Evolutionary conservation across 2,329 filamentous ascomycete species (phyloP).

Genomic region (Monilinia fructigena): DNA sequence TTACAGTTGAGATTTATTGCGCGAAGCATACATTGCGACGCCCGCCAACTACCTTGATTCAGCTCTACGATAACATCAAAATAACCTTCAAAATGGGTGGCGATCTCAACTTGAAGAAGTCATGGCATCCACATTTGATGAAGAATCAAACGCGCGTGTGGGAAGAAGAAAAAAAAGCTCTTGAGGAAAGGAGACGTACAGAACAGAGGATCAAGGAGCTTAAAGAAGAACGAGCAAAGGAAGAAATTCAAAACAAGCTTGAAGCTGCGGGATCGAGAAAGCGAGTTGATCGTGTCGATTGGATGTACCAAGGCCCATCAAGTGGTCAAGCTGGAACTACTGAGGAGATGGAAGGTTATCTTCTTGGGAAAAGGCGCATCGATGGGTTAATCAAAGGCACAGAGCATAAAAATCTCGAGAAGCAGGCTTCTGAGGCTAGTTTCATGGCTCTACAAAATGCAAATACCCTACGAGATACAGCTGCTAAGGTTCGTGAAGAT

Average conservation of each 20-base stretch:
- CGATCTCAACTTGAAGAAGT: constrained; percentile 92
- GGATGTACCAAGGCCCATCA: constrained; percentile 94
- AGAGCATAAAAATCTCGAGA: constrained; percentile 78
- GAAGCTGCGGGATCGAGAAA: constrained; percentile 84
- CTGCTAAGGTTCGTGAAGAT: constrained; percentile 84
- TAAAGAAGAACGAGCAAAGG: constrained; percentile 87
- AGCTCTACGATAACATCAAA: constrained; percentile 5
- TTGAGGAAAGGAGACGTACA: constrained; percentile 92
- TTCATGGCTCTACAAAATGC: constrained; percentile 65
- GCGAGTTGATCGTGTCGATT: constrained; percentile 81
- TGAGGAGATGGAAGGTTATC: constrained; percentile 90
- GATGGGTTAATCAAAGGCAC: constrained; percentile 82
- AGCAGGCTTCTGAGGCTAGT: constrained; percentile 61
- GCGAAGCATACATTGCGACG: no score
- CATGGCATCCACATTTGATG: constrained; percentile 88
- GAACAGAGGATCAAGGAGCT: constrained; percentile 90
- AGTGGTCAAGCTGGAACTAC: constrained; percentile 70
- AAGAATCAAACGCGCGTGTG: constrained; percentile 90
- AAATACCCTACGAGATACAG: constrained; percentile 75
- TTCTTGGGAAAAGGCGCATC: constrained; percentile 89
- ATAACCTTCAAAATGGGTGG: constrained; percentile 71
- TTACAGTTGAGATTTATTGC: background rate
- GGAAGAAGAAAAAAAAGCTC: constrained; percentile 86
- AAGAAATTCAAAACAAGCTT: constrained; percentile 86
- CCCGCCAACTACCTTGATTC: background rate